These are phyloP conservation scores for Simplicillium aogashimaense DNA, from an alignment of 2,329 filamentous ascomycete species.

Conservation along the genomic window DNA sequence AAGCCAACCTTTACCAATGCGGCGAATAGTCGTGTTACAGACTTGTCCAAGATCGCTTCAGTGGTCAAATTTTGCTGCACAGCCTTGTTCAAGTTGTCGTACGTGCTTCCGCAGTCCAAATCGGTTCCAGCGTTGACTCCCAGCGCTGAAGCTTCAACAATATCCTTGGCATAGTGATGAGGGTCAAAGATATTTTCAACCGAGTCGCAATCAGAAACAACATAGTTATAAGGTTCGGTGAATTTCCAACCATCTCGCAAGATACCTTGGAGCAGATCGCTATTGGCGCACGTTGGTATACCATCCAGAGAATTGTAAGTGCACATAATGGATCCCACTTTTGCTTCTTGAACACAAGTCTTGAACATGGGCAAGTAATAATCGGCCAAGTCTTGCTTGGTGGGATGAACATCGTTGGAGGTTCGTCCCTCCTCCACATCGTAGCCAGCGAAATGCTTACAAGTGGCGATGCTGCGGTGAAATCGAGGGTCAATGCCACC, in stretches of 20 bases:
- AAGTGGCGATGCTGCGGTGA: conserved; percentile 39
- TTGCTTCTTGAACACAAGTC: conserved; percentile 47
- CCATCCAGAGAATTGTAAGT: conserved; percentile 58
- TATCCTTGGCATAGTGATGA: conserved; percentile 26
- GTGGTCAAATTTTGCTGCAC: conserved; percentile 31
- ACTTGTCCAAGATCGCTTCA: conserved; percentile 22
- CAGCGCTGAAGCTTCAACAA: conserved; percentile 21
- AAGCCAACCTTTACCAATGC: conserved; percentile 46
- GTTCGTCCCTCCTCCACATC: conserved; percentile 43
- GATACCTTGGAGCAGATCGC: conserved; percentile 52
- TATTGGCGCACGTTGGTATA: conserved; percentile 51
- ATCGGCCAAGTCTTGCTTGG: conserved; percentile 53
- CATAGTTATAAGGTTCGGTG: conserved; percentile 48
- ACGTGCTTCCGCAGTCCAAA: conserved; percentile 11
- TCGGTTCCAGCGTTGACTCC: conserved; percentile 22
- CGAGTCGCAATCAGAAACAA: conserved; percentile 57
- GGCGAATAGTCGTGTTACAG: conserved; percentile 41
- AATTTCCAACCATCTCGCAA: conserved; percentile 58
- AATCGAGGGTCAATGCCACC: conserved; percentile 10
- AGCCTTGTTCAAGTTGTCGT: conserved; percentile 18
- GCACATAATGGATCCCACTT: conserved; percentile 51
- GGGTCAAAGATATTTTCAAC: conserved; percentile 44
- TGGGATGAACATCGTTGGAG: conserved; percentile 46
- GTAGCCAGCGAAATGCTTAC: conserved; percentile 51
- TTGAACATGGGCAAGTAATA: conserved; percentile 61